Evolutionary conservation across 805 yeast genomes (phyloP), one percentile per base, ranked within the genome.

Genomic region (Metschnikowia noctiluminum): DNA sequence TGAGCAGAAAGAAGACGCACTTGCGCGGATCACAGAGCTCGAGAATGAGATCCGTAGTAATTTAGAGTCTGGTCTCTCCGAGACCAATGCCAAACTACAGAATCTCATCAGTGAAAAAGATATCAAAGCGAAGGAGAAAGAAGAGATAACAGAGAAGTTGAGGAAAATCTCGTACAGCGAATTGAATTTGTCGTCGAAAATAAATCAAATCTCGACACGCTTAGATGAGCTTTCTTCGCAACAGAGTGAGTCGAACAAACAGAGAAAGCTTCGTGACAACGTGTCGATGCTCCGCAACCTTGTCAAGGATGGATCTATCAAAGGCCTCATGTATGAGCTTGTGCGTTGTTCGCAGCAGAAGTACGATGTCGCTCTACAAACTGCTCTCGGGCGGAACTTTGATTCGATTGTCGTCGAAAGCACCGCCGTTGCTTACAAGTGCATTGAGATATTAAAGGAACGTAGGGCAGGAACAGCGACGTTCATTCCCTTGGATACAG

Each of bases 321-420:
- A 78, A 55, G 98, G 97, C 2, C 65, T 89, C 10, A 81, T 92
- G 4, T 77, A 81, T 54, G 97, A 90, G 59, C 71, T 91, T 27
- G 87, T 92, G 40, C 81, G 81, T 48, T 96, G 97, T 16, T 75
- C 80, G 45, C 85, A 85, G 55, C 80, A 80, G 49, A 85, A 80
- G 57, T 90, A 81, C 62, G 89, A 86, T 42, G 56, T 73, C 6
- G 96, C 97, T 0, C 76, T 90, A 35, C 79, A 86, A 31, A 85
- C 92, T 0, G 79, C 87, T 6, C 70, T 94, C 28, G 98, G 97
- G 8, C 78, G 80, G 50, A 78, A 87, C 58, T 79, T 84, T 57
- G 96, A 94, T 64, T 79, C 97, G 0, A 79, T 94, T 14, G 77
- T 94, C 15, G 99, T 94, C 6, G 96, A 89, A 56, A 77, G 77